Evolutionary conservation across 805 yeast genomes (phyloP).

Genomic region (Metschnikowia peoriensis): DNA sequence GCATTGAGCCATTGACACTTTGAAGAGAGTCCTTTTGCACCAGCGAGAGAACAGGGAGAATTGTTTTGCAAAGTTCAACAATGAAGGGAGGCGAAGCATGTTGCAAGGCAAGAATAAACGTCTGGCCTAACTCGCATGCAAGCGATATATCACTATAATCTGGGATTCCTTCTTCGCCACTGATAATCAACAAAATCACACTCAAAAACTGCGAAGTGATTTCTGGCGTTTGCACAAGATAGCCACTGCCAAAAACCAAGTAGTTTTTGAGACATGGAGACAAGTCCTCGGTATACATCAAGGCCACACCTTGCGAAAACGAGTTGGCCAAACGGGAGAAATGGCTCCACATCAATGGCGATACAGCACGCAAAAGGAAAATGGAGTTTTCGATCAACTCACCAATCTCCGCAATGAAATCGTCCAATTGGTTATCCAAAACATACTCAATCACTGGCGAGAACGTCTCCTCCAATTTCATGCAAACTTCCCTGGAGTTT

Average conservation of each 20-base stretch:
- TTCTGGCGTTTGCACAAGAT: constrained; percentile 38
- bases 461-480: constrained; percentile 62
- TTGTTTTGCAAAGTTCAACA: constrained; percentile 43
- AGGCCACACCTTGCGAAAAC: constrained; percentile 48
- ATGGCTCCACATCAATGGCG: constrained; percentile 74
- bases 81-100: constrained; percentile 45
- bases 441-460: constrained; percentile 69
- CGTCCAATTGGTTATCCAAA: constrained; percentile 62
- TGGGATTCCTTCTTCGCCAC: constrained; percentile 43
- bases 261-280: constrained; percentile 72
- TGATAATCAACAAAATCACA: constrained; percentile 46
- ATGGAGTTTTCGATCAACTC: constrained; percentile 59
- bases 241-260: constrained; percentile 51
- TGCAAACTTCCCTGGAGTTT: constrained; percentile 66
- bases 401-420: constrained; percentile 72
- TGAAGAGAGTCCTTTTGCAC: constrained; percentile 26
- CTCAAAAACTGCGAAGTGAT: constrained; percentile 50
- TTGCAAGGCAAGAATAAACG: constrained; percentile 58
- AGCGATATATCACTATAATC: constrained; percentile 55
- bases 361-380: constrained; percentile 34
- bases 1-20: constrained; percentile 35
- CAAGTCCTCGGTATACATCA: constrained; percentile 72
- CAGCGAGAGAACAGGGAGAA: constrained; percentile 36
- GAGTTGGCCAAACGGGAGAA: constrained; percentile 47
- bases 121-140: constrained; percentile 64